phyloP scores from a whole-genome alignment of 1,284 basidiomycete genomes.

The Moesziomyces aphidis region DNA sequence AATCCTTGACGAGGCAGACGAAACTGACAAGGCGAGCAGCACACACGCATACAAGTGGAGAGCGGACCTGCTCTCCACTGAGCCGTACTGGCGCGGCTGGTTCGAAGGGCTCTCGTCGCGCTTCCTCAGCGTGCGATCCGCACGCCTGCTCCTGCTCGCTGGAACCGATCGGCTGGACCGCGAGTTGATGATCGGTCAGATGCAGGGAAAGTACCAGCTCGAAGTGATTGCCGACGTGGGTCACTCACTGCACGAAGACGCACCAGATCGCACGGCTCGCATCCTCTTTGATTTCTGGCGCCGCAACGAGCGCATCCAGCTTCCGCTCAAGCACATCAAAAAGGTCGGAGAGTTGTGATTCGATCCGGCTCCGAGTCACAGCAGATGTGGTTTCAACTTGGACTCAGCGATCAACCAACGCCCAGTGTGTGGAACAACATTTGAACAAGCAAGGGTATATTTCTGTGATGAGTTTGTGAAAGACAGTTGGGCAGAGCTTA shows the following conservation, averaged over 20 bases:
- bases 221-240: conserved; percentile 87
- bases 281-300: conserved; percentile 89
- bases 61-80: conserved; percentile 84
- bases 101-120: conserved; percentile 82
- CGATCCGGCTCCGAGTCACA: not conserved
- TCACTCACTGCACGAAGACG: conserved; percentile 95
- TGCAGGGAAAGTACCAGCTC: conserved; percentile 90
- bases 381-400: no score
- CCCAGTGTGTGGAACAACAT: not conserved
- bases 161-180: conserved; percentile 92
- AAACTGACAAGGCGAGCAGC: not conserved
- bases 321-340: conserved; percentile 42
- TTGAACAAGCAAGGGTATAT: conserved; percentile 2
- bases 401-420: not conserved
- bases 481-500: not conserved
- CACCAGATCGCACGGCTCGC: conserved; percentile 81
- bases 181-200: conserved; percentile 96
- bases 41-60: conserved; percentile 75
- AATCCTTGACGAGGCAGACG: conserved; percentile 4
- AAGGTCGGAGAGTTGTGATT: conserved; percentile 45
- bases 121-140: conserved; percentile 82
- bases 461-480: not conserved
- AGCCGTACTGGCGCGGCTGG: conserved; percentile 94
- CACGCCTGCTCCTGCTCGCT: conserved; percentile 87
- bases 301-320: conserved; percentile 76